A percentile compares a stretch with the other conserved stretches of the same genome.
Conservation (phyloP, 148 eudicot species). For the Linanthus parryae region DNA sequence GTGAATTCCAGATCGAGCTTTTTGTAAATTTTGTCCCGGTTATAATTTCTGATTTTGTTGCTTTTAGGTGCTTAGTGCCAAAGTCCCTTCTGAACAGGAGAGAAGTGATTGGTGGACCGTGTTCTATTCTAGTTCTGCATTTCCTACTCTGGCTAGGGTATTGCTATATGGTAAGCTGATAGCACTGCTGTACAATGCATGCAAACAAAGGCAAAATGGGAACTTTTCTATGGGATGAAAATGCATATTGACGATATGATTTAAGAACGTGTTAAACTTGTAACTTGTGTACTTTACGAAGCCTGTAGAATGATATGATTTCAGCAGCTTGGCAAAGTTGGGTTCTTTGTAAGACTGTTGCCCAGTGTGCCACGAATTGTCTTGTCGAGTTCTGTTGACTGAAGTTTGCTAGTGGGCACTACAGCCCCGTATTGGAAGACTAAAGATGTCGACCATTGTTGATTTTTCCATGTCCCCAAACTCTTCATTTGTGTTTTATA, state of each 20-base stretch:
- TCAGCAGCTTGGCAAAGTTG: no score
- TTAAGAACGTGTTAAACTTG: no score
- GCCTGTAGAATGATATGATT: no score
- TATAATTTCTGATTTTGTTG: slow-evolving; percentile 7
- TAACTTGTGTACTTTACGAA: no score
- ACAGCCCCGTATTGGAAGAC: no score
- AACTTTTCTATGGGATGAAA: no score
- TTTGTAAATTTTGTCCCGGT: neutral
- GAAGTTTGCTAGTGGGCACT: no score
- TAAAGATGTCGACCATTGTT: neutral
- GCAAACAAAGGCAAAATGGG: neutral
- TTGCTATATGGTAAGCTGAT: slow-evolving; percentile 51
- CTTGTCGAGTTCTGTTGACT: no score
- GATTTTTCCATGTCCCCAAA: neutral
- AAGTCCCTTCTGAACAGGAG: slow-evolving; percentile 34
- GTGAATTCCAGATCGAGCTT: no score
- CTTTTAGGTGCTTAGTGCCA: slow-evolving; percentile 35
- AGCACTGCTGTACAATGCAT: neutral
- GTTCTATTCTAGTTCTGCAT: slow-evolving; percentile 69
- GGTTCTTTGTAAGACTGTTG: no score
- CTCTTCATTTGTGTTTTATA: neutral
- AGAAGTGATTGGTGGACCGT: slow-evolving; percentile 44
- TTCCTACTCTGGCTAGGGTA: slow-evolving; percentile 64
- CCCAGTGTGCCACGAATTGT: no score
- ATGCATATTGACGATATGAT: no score